Evolutionary conservation across 1,284 basidiomycete species (phyloP).

Genomic region (Veloboletus limbatus): DNA sequence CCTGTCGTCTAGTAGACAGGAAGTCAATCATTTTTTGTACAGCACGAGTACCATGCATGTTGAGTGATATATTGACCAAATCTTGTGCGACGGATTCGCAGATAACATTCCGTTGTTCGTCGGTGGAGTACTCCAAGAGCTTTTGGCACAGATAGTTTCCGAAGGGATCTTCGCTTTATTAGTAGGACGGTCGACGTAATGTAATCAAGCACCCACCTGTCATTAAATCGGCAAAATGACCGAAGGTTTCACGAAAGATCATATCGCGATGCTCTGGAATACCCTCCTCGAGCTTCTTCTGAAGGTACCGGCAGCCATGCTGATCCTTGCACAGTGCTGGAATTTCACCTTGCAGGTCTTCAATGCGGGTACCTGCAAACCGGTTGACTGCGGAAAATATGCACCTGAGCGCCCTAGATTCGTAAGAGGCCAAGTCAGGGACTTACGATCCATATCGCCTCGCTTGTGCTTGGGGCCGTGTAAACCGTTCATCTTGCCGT

Average conservation of each 20-base stretch:
- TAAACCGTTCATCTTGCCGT: conserved; percentile 82
- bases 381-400: conserved; percentile 69
- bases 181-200: conserved; percentile 6
- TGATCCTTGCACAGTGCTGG: conserved; percentile 96
- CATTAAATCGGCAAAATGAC: conserved; percentile 98
- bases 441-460: conserved; percentile 89
- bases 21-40: conserved; percentile 99
- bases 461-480: conserved; percentile 93
- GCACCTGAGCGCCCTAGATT: conserved; percentile 5
- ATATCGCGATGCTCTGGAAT: conserved; percentile 94
- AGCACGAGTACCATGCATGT: conserved; percentile 99
- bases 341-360: conserved; percentile 95
- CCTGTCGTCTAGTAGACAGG: conserved; percentile 92
- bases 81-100: conserved; percentile 98
- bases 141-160: conserved; percentile 99
- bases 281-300: conserved; percentile 98
- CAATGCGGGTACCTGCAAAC: conserved; percentile 90
- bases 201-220: conserved; percentile 56
- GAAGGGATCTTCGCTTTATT: conserved; percentile 77
- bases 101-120: conserved; percentile 96
- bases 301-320: conserved; percentile 97
- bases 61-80: conserved; percentile 96
- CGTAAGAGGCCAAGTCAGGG: conserved; percentile 37
- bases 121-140: conserved; percentile 94
- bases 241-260: conserved; percentile 98